Evolutionary conservation across 2,329 filamentous ascomycete genomes (phyloP), one percentile per base, ranked within the genome.

Genomic region (Colletotrichum viniferum): DNA sequence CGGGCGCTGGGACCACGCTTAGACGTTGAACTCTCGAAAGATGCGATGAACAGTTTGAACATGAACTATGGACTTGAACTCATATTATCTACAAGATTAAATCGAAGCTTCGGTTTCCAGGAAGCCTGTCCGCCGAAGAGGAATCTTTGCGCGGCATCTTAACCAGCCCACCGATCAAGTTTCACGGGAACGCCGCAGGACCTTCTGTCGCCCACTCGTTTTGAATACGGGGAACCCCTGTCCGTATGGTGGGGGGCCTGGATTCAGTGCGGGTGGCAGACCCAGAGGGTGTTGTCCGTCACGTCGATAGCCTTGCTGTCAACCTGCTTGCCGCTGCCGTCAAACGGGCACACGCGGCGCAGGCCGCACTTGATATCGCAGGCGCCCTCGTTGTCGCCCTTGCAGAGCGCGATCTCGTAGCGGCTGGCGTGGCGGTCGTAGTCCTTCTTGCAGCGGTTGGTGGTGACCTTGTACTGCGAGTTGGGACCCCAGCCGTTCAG

Each of bases 341-440:
- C 58, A 0, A 32, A 28, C 24, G 66, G 66, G 26, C 71, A 74
- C 24, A 71, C 68, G 7, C 71, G 58, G 28, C 68, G 66, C 14
- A 64, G 32, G 4, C 71, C 71, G 13, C 71, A 71, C n/a, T 65
- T 71, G 52, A 74, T 48, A 4, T 74, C 71, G 43, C 66, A 71
- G 14, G 58, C 28, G 7, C 5, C 36, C 48, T 71, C 67, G 12
- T 71, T 36, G 24, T 71, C 36, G 5, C 71, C 71, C 32, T 65
- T 64, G 67, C 71, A 74, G 8, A 73, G 38, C 8, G 70, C 70
- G 8, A 73, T n/a, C 56, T 73, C 70, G 30, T 73, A 73, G 14
- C 70, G 70, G 30, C 70, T 73, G 18, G 65, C 70, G 70, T 73
- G 70, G 18, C 70, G 70, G 56, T 43, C 38, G 18, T 36, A 61